Evolutionary conservation across 768 basidiomycete genomes (phyloP), one percentile per base, ranked within the genome.

Genomic region (Agaricus blazei): DNA sequence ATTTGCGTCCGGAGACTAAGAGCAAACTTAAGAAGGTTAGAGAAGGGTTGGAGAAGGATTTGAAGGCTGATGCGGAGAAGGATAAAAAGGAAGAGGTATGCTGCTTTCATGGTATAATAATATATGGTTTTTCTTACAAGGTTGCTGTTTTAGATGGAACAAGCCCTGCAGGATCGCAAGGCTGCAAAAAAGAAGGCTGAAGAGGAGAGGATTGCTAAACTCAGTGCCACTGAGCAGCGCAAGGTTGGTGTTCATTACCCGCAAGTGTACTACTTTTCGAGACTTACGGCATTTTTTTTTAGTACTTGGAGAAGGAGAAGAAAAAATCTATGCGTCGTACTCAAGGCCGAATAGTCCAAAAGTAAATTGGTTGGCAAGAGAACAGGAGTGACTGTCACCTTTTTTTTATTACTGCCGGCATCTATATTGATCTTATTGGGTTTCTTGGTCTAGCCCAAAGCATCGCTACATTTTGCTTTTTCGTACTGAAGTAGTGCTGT

Each of bases 1-100:
- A 73, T 51, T 71, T 93, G 47, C 84, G 91, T 26, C 89, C 93
- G 12, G 93, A 96, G 74, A 93, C 92, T 47, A 83, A 80, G 65
- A 66, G 67, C 42, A 96, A 95, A 73, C 77, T 95, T 50, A 81
- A 75, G 66, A 90, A 82, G 69, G 76, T 74, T 24, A 78, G 93
- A 48, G 85, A 93, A 49, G 86, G 87, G 15, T 70, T 91, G 29
- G 83, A 85, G 51, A 84, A 80, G 62, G 73, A 77, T 19, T 75
- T 97, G 56, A 84, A 77, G 66, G 82, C 84, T 54, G 89, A 92
- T 49, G 71, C 78, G 4, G 76, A 73, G 64, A 83, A 69, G 66
- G 88, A 88, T 61, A 81, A 83, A 70, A 81, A 77, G 63, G 87
- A 90, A 67, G 87, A 89, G 74, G 85, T 81, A 28, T 9, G 72